Percentiles rank a stretch among this genome's conserved stretches.
Conservation (phyloP, 257 asterid species). For the Mitragyna speciosa region DNA sequence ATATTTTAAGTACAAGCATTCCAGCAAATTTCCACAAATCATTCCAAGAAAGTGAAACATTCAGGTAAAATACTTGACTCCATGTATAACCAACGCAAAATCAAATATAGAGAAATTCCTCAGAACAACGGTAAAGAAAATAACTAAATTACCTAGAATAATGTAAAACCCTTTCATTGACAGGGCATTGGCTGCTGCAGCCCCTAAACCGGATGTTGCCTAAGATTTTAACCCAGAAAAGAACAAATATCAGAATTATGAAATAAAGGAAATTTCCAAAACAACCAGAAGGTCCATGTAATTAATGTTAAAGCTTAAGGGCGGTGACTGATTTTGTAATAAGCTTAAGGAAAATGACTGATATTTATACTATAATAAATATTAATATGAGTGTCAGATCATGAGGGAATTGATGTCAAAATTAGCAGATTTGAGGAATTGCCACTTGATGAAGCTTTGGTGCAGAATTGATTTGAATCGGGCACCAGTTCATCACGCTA, state of each 20-base stretch:
- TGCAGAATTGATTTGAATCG: background rate
- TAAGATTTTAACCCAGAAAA: slow-evolving; percentile 31
- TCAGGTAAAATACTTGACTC: background rate
- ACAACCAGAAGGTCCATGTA: background rate
- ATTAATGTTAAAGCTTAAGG: background rate
- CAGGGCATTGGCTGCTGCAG: slow-evolving; percentile 73
- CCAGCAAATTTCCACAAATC: background rate
- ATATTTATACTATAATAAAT: background rate
- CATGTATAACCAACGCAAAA: background rate
- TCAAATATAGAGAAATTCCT: background rate
- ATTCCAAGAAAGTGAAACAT: background rate
- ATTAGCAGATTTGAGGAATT: background rate
- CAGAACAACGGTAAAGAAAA: background rate
- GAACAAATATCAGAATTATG: background rate
- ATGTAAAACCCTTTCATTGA: slow-evolving; percentile 69
- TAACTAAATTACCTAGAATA: slow-evolving; percentile 62
- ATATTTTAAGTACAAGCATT: background rate
- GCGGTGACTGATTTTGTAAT: too few relatives aligned
- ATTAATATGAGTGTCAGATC: background rate
- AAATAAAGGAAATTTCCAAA: background rate
- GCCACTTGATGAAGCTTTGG: background rate
- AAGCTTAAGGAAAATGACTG: background rate
- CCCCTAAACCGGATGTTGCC: slow-evolving; percentile 97
- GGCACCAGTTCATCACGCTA: background rate
- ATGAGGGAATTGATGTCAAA: background rate